phyloP scores from a whole-genome alignment of 2,329 filamentous ascomycete genomes.

The Colletotrichum sp. region DNA sequence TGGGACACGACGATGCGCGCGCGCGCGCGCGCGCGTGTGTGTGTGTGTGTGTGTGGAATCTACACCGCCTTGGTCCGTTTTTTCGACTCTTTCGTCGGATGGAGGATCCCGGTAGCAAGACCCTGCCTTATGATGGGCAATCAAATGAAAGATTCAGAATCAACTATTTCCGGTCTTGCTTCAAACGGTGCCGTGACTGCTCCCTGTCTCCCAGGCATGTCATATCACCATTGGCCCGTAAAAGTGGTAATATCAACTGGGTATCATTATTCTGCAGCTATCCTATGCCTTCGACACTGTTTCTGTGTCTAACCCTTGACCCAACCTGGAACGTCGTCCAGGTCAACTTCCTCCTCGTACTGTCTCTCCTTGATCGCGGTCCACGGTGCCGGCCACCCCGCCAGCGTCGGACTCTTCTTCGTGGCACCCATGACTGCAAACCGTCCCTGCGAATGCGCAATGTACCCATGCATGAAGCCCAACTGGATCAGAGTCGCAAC shows the following conservation, averaged over 20 bases:
- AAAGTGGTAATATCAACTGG: neutral
- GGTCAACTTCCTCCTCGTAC: constrained; percentile 61
- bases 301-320: constrained; percentile 53
- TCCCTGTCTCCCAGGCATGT: neutral
- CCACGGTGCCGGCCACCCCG: constrained; percentile 80
- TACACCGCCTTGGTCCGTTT: neutral
- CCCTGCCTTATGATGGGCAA: neutral
- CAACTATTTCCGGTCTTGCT: neutral
- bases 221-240: neutral
- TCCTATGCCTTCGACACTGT: neutral
- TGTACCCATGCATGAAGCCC: constrained; percentile 81
- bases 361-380: constrained; percentile 68
- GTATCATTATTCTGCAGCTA: constrained; percentile 6
- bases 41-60: neutral
- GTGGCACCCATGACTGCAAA: constrained; percentile 83
- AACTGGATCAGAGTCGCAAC: constrained; percentile 80
- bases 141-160: neutral
- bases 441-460: constrained; percentile 76
- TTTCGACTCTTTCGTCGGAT: neutral
- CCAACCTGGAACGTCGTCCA: constrained; percentile 79
- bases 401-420: constrained; percentile 65
- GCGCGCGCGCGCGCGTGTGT: no score
- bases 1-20: neutral
- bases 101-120: neutral
- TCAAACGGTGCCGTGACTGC: neutral